Evolutionary conservation across 2,329 filamentous ascomycete genomes (phyloP).

Genomic region (Calonectria pseudoturangicola): DNA sequence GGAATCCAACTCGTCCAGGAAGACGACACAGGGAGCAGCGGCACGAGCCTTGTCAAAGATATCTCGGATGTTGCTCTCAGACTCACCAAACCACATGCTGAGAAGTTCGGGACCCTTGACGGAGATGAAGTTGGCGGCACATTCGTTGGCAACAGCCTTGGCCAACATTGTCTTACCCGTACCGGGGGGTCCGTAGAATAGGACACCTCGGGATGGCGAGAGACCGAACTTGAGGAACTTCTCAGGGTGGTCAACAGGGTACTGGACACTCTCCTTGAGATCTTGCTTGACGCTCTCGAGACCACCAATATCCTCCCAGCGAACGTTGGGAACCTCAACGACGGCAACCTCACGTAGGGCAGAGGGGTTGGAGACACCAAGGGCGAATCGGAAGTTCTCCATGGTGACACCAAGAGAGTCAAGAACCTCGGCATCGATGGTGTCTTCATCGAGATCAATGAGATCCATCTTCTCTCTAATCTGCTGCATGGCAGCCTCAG

Average conservation of each 20-base stretch:
- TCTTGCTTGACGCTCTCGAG: conserved; percentile 99
- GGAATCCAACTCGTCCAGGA: conserved; percentile 98
- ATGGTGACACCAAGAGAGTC: conserved; percentile 99
- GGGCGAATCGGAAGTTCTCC: conserved; percentile 99
- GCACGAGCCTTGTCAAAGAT: conserved; percentile 99
- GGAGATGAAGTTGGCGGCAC: conserved; percentile 99
- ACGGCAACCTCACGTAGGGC: conserved; percentile 98
- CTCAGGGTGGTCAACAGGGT: conserved; percentile 99
- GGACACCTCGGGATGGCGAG: conserved; percentile 96
- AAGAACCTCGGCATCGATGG: conserved; percentile 97
- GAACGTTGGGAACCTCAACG: conserved; percentile 98
- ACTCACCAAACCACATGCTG: conserved; percentile 99
- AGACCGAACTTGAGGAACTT: conserved; percentile 99
- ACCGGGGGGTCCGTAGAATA: conserved; percentile 99
- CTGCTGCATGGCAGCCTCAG: conserved; percentile 99
- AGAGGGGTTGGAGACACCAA: conserved; percentile 98
- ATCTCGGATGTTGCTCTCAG: conserved; percentile 99
- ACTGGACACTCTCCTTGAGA: conserved; percentile 98
- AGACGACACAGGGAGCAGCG: conserved; percentile 97
- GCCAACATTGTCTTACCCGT: conserved; percentile 99
- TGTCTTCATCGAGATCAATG: conserved; percentile 98
- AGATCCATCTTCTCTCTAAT: conserved; percentile 99
- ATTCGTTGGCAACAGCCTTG: conserved; percentile 99
- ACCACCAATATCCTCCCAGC: conserved; percentile 99
- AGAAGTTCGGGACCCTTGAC: conserved; percentile 98